Evolutionary conservation across 2,329 filamentous ascomycete species (phyloP), one percentile per base, ranked within the genome.

Genomic region (Karstenula rhodostoma): DNA sequence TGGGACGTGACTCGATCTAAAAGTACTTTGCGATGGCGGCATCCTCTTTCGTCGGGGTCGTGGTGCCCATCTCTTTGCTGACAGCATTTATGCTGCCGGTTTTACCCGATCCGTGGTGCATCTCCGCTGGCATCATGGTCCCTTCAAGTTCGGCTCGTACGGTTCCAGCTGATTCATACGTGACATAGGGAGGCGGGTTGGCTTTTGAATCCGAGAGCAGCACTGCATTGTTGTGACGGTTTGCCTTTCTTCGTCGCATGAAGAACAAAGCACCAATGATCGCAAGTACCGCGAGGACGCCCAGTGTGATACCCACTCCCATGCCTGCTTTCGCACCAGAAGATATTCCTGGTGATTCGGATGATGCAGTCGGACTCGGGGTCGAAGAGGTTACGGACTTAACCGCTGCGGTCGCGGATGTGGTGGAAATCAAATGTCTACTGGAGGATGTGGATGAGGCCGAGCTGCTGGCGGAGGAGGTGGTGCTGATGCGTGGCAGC

Each of bases 261-360:
- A 62, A 55, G 49, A 62, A 54, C 1, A 58, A 48, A 6, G 27
- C 60, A 44, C 33, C 40, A 27, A 54, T n/a, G n/a, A 62, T 57
- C 8, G 48, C 57, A 57, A 51, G 48, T 15, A 62, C 40, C 3
- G 44, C 60, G 43, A 62, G 17, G 7, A 62, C 49, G 12, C 60
- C 60, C n/a, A 62, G 27, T 9, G 60, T 43, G 42, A 62, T 50
- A 2, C 60, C 60, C 2, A 62, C 48, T 40, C 60, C 60, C 25
- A 59, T 35, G 19, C 60, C 60, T 23, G 56, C 47, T 56, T 59
- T 62, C 27, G 60, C 57, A 8, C 60, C 60, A 4, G 57, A 53
- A 10, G 52, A 57, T 27, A 62, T 33, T 2, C 57, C 54, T 3
- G 53, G 49, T 15, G 43, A n/a, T 22, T 58, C 49, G 48, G 40